Percentiles rank a stretch among this genome's conserved stretches.
Conservation (phyloP, 257 asterid genomes). For the Fraxinus cuspidata region DNA sequence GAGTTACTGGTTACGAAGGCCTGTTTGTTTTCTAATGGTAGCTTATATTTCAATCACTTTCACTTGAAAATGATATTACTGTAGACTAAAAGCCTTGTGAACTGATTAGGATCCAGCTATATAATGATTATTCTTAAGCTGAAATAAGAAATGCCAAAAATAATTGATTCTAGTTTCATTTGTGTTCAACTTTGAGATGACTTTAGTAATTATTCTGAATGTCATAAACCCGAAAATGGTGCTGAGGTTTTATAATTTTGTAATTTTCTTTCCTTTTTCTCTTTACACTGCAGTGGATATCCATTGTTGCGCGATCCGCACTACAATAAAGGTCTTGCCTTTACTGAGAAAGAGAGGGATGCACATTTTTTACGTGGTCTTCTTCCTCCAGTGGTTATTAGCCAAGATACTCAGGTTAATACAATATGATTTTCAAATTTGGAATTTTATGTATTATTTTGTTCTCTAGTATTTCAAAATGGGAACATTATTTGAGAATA, state of each 20-base stretch:
- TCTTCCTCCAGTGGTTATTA: constrained; percentile 83
- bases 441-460: background rate
- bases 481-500: background rate
- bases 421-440: constrained; percentile 14
- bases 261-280: constrained; percentile 24
- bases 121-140: background rate
- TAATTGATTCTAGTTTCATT: background rate
- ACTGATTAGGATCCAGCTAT: background rate
- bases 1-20: background rate
- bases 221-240: background rate
- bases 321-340: constrained; percentile 96
- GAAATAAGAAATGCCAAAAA: background rate
- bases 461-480: background rate
- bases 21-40: background rate
- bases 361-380: constrained; percentile 96
- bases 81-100: background rate
- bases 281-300: constrained; percentile 64
- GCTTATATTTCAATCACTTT: background rate
- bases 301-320: constrained; percentile 97
- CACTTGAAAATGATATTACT: background rate
- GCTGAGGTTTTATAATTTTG: background rate
- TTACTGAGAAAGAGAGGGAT: constrained; percentile 86
- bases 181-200: background rate
- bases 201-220: background rate
- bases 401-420: constrained; percentile 82